phyloP scores from a whole-genome alignment of 257 asterid genomes.

The Mentha longifolia region DNA sequence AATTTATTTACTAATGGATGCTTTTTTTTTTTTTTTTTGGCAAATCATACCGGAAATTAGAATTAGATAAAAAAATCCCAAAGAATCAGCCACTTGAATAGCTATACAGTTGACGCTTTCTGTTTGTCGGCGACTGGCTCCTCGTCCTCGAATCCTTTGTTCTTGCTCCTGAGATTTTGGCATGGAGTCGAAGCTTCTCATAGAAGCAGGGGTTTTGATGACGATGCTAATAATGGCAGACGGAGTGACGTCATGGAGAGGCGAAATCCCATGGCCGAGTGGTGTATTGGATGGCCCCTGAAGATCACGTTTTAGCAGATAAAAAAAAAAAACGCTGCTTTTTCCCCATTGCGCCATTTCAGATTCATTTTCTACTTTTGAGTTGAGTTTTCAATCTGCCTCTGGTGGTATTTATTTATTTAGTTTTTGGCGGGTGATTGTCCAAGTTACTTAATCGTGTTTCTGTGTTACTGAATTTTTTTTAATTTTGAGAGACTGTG shows the following conservation, averaged over 20 bases:
- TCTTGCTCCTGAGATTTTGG: neutral
- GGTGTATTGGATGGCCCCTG: slow-evolving; percentile 85
- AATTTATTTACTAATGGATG: too few relatives aligned
- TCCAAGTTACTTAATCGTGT: neutral
- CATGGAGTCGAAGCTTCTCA: slow-evolving; percentile 47
- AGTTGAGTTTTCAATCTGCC: neutral
- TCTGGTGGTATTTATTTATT: neutral
- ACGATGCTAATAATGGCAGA: slow-evolving; percentile 29
- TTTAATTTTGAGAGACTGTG: neutral
- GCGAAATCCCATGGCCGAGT: slow-evolving; percentile 85
- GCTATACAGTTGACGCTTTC: neutral
- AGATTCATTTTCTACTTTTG: neutral
- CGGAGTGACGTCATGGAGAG: slow-evolving; percentile 74
- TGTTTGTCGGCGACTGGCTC: slow-evolving; percentile 1
- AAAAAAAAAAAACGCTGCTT: slow-evolving; percentile 28
- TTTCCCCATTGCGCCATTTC: neutral
- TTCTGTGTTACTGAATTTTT: neutral
- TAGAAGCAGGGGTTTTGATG: slow-evolving; percentile 25
- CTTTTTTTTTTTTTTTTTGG: too few relatives aligned
- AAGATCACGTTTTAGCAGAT: slow-evolving; percentile 80
- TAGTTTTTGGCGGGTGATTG: neutral
- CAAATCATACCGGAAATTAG: too few relatives aligned
- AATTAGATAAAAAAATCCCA: neutral
- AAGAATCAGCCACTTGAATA: neutral
- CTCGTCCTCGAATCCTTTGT: neutral